Base-by-base conservation (phyloP, 441 rosid species). In the Corymbia calophylla region DNA sequence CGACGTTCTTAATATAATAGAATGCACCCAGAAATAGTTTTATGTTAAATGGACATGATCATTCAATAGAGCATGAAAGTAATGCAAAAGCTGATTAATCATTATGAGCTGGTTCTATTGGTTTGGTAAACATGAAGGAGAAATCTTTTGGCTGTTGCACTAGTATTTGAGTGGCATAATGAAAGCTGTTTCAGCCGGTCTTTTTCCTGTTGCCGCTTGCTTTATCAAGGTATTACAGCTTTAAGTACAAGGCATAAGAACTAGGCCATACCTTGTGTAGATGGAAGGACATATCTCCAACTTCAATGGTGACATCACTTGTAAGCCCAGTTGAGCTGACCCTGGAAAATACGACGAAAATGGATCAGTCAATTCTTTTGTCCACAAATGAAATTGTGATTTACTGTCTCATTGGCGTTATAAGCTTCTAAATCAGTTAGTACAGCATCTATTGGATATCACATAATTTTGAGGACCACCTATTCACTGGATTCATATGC, bases 261-360 rank as follows among this genome's bases (percentile, higher is more conserved):
- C 18, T 51, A 44, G 84, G 68, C 51, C 73, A 86, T 48, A 95
- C 99, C 98, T 95, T 98, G 91, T 98, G 99, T 55, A 98, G 95
- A 91, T 95, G 95, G 91, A 96, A 98, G 86, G 94, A 93, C 90
- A 90, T 92, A 35, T 97, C 98, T 87, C 93, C 95, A 27, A 96
- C 96, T 91, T 98, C 96, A 90, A 98, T 88, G 48, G 93, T 88
- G 87, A 96, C 95, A 92, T 98, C 99, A 11, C 98, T 95, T 64
- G 97, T 95, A 90, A 98, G 98, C 90, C 99, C 99, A 5, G 97
- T 93, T 77, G 98, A 95, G 91, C 98, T 96, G 60, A 92, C 85
- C 99, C 99, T 98, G 92, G 88, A 92, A 86, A 90, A 91, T 15
- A 64, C 55, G 6, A 49, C 70, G 86, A 64, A 53, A 44, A 49